Percentiles rank a stretch among this genome's conserved stretches.
phyloP scores from a whole-genome alignment of 1,284 basidiomycete species.

The Apiotrichum gracile region DNA sequence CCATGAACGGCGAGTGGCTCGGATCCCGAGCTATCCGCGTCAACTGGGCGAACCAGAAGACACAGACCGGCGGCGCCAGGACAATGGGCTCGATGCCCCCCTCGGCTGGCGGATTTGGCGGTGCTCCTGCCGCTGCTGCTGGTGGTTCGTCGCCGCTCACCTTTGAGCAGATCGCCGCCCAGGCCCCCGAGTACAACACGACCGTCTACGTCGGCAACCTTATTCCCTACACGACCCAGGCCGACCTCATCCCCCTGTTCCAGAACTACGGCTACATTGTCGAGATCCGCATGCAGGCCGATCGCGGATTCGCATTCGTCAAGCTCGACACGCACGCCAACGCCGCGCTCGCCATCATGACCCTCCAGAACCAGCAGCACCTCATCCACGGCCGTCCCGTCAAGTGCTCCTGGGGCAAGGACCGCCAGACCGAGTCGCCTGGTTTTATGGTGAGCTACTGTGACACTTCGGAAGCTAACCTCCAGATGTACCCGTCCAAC shows the following conservation, averaged over 20 bases:
- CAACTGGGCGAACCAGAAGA: conserved; percentile 99
- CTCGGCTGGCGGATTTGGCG: conserved; percentile 19
- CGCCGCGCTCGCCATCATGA: conserved; percentile 92
- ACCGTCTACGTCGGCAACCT: conserved; percentile 99
- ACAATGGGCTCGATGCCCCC: conserved; percentile 46
- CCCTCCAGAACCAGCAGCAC: conserved; percentile 79
- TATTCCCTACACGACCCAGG: conserved; percentile 89
- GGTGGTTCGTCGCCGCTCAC: conserved; percentile 72
- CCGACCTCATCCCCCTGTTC: conserved; percentile 93
- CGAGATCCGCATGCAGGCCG: conserved; percentile 96
- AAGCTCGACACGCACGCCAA: conserved; percentile 97
- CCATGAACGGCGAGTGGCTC: conserved; percentile 99
- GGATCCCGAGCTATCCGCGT: conserved; percentile 95
- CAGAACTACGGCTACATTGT: conserved; percentile 89
- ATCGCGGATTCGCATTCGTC: conserved; percentile 96
- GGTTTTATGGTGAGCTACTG: conserved; percentile 10
- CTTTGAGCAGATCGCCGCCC: conserved; percentile 79
- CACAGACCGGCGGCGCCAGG: conserved; percentile 57
- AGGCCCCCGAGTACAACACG: conserved; percentile 84
- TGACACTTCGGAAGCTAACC: background rate
- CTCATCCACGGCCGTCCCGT: conserved; percentile 92
- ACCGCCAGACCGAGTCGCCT: conserved; percentile 51
- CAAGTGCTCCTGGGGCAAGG: conserved; percentile 98
- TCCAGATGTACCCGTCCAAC: conserved; percentile 29
- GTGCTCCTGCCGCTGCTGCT: conserved; percentile 17